Base-by-base conservation (phyloP, 2,329 filamentous ascomycete genomes). In the Venturia pyrina region DNA sequence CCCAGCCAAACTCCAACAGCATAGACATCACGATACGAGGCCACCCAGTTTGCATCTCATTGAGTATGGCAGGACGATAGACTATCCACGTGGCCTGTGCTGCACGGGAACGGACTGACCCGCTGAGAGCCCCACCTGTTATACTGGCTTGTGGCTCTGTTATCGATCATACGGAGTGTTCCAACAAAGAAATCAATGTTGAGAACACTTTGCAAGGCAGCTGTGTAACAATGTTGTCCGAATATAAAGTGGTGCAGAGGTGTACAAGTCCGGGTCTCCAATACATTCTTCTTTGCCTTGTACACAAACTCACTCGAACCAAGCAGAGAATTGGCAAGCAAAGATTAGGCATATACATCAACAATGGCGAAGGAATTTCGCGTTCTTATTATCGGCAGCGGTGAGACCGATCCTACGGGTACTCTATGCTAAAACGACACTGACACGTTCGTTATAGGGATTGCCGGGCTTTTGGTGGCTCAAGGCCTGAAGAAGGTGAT, bases 401-500 rank as follows among this genome's bases (percentile, higher is more conserved):
- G 64, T 65, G 8, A 21, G 64, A 34, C n/a, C 6, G 28, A 28
- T 28, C 28, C 40, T 32, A n/a, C 13, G 24, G 21, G 40, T 41
- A 37, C 1, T 11, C 21, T 6, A 5, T 41, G 24, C 53, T 19
- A 17, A 43, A 17, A 28, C 13, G 63, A 17, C 43, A 34, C 24
- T 37, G 10, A 56, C 48, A 11, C n/a, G 34, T 34, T 11, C 44
- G 15, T 10, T 46, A 3, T 56, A 65, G 64, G 64, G 5, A 64
- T 65, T 40, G 28, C 34, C 34, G 64, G 64, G 11, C 44, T 65
- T 19, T 19, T 65, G 7, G 44, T 64, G 13, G 64, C 64, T 15
- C 64, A 66, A 57, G 64, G 64, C 32, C 34, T 66, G 4, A 64
- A 66, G 28, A 66, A 66, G 64, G 64, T 53, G 60, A 40, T 5